phyloP scores from a whole-genome alignment of 73 alveolate genomes.

The Stentor roeselii region DNA sequence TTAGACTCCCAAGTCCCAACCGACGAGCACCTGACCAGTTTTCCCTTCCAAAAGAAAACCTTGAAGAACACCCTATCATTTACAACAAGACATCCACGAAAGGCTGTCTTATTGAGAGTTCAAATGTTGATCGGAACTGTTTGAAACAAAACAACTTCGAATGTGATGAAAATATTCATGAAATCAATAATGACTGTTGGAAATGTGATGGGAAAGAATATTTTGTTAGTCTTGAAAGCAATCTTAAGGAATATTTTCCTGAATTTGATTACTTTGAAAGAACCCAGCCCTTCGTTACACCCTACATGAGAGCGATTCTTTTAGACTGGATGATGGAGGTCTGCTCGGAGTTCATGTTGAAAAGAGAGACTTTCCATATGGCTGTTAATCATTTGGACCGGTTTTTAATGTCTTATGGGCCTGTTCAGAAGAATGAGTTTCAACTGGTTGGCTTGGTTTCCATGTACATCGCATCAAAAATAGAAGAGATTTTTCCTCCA shows the following conservation, averaged over 20 bases:
- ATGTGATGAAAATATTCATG: neutral
- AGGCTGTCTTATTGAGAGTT: neutral
- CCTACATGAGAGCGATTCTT: constrained; percentile 74
- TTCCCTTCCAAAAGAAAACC: neutral
- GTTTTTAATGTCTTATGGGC: constrained; percentile 54
- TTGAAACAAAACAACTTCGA: neutral
- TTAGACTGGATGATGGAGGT: constrained; percentile 98
- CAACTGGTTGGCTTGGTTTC: constrained; percentile 83
- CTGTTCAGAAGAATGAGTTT: constrained; percentile 63
- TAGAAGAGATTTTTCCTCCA: constrained; percentile 84
- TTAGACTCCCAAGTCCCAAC: neutral
- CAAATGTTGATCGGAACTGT: neutral
- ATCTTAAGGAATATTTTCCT: neutral
- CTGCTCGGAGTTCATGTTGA: constrained; percentile 80
- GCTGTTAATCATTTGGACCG: constrained; percentile 75
- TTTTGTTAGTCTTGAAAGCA: neutral
- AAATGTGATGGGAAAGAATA: neutral
- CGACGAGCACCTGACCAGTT: neutral
- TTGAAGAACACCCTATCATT: neutral
- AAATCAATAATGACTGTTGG: neutral
- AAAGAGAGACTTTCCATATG: constrained; percentile 81
- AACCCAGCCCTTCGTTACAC: neutral
- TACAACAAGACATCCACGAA: neutral
- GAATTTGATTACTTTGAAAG: too few relatives aligned
- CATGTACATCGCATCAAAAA: constrained; percentile 83